Percentiles rank a stretch among this genome's conserved stretches.
These are phyloP conservation scores for Auricularia sp. DNA, from an alignment of 768 basidiomycete genomes.

Conservation along the genomic window DNA sequence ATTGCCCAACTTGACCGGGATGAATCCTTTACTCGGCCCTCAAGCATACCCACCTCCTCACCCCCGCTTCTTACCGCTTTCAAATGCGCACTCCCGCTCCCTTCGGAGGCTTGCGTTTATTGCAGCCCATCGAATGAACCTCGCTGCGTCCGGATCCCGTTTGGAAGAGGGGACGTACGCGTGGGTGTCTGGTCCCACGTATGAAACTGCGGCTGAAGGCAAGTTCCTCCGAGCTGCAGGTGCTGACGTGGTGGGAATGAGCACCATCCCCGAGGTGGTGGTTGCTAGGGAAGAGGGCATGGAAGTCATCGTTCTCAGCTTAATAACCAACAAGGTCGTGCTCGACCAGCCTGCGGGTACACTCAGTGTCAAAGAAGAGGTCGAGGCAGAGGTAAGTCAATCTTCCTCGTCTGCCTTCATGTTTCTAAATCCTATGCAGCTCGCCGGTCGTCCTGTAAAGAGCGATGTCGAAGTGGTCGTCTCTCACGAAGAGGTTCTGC, in stretches of 20 bases:
- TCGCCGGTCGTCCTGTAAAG: slow-evolving; percentile 45
- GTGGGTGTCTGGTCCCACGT: slow-evolving; percentile 85
- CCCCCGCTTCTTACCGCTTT: slow-evolving; percentile 74
- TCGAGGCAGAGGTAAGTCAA: slow-evolving; percentile 58
- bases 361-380: slow-evolving; percentile 60
- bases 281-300: slow-evolving; percentile 68
- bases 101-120: slow-evolving; percentile 66
- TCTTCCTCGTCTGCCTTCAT: background rate
- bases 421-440: slow-evolving; percentile 26
- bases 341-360: slow-evolving; percentile 45
- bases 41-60: slow-evolving; percentile 39
- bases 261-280: slow-evolving; percentile 82
- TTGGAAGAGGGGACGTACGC: slow-evolving; percentile 79
- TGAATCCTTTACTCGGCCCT: slow-evolving; percentile 74
- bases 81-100: slow-evolving; percentile 66
- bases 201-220: slow-evolving; percentile 84
- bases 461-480: slow-evolving; percentile 37
- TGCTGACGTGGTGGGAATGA: slow-evolving; percentile 91
- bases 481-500: slow-evolving; percentile 72
- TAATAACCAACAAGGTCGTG: slow-evolving; percentile 81
- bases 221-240: slow-evolving; percentile 62
- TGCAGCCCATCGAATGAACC: slow-evolving; percentile 51
- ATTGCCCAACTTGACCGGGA: slow-evolving; percentile 63
- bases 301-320: slow-evolving; percentile 66
- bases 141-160: slow-evolving; percentile 33